Evolutionary conservation across 495 filamentous ascomycete genomes (phyloP).

Genomic region (Penicillium cosmopolitanum): DNA sequence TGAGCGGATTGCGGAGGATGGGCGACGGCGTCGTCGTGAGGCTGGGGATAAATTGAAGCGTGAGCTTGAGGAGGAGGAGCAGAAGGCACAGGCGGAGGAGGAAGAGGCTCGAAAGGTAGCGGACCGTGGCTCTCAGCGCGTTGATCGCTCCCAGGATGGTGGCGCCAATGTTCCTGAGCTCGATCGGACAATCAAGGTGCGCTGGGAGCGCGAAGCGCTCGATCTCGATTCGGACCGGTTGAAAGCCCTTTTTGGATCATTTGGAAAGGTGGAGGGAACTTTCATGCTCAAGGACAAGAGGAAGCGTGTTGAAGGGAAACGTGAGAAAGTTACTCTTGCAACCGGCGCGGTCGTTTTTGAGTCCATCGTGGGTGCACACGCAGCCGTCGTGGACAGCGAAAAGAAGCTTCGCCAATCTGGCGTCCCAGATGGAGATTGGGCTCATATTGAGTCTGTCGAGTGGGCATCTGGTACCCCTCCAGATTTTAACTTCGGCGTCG

Average conservation of each 20-base stretch:
- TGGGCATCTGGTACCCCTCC: slow-evolving; percentile 61
- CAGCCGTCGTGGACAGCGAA: slow-evolving; percentile 59
- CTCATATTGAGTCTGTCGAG: slow-evolving; percentile 53
- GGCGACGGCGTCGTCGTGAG: slow-evolving; percentile 53
- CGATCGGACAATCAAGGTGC: slow-evolving; percentile 62
- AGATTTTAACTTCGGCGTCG: slow-evolving; percentile 31
- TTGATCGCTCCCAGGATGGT: slow-evolving; percentile 47
- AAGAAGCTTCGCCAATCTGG: slow-evolving; percentile 39
- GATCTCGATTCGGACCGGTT: slow-evolving; percentile 51
- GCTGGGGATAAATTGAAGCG: slow-evolving; percentile 52
- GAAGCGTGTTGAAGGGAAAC: slow-evolving; percentile 50
- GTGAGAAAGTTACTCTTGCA: slow-evolving; percentile 57
- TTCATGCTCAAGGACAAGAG: slow-evolving; percentile 60
- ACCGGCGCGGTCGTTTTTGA: slow-evolving; percentile 60
- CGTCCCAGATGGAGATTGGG: slow-evolving; percentile 39
- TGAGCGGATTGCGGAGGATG: slow-evolving; percentile 66
- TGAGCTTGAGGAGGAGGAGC: slow-evolving; percentile 54
- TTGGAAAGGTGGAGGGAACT: slow-evolving; percentile 59
- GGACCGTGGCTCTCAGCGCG: slow-evolving; percentile 39
- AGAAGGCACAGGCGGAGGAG: slow-evolving; percentile 39
- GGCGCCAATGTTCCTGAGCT: slow-evolving; percentile 56
- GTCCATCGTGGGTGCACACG: slow-evolving; percentile 63
- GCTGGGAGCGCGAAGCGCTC: slow-evolving; percentile 56
- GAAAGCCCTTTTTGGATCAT: slow-evolving; percentile 49
- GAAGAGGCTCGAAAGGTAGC: slow-evolving; percentile 37